Conservation (phyloP, 192 early-diverging fungal species). For the Gonapodya prolifera region DNA sequence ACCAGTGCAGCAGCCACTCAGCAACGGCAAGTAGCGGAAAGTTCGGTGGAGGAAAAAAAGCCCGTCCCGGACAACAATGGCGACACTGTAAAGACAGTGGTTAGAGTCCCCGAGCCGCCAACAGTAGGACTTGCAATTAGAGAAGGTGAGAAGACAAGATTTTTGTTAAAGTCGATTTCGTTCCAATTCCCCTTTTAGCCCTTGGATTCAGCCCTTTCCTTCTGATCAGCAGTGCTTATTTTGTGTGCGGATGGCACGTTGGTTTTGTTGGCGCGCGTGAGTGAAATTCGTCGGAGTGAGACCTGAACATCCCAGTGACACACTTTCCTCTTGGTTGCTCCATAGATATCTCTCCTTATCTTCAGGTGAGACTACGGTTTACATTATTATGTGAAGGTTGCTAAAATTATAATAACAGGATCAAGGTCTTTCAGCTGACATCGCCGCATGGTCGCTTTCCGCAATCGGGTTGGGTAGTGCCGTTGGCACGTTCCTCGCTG, state of each 20-base stretch:
- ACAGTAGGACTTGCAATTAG: not conserved
- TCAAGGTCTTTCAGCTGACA: not conserved
- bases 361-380: not conserved
- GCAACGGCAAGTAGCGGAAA: not conserved
- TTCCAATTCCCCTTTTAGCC: not conserved
- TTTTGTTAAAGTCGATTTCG: no score
- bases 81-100: not conserved
- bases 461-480: not conserved
- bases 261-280: slow-evolving; percentile 3
- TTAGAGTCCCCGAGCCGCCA: not conserved
- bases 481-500: slow-evolving; percentile 3
- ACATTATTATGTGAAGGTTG: no score
- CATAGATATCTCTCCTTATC: not conserved
- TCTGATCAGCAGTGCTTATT: not conserved
- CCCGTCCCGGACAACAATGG: not conserved
- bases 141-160: not conserved
- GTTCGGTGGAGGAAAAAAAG: not conserved
- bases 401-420: not conserved
- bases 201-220: not conserved
- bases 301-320: not conserved
- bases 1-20: not conserved
- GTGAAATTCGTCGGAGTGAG: not conserved
- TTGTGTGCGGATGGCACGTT: not conserved
- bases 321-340: not conserved
- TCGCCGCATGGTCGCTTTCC: not conserved